Evolutionary conservation across 75 land plant genomes (phyloP), one percentile per base, ranked within the genome.

Genomic region (Azolla pinnata): DNA sequence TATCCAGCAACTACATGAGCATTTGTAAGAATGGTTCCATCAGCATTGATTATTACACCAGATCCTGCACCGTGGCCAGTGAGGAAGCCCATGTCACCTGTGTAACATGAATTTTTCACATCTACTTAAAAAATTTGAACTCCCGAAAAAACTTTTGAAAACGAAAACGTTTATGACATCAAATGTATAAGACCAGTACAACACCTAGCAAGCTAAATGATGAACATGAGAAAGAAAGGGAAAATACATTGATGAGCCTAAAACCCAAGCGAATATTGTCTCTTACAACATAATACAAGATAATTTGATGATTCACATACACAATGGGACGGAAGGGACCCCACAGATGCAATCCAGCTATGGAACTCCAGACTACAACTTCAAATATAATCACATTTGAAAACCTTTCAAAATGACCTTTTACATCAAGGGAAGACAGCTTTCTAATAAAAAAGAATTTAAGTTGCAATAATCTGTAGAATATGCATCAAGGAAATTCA

Each of bases 21-120:
- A 80, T 87, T 88, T 44, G 97, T 91, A 62, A 91, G 68, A 40
- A 91, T 88, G 16, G 93, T 91, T 17, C 97, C 97, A 84, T 91
- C 78, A 10, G 83, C 30, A 59, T 84, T 63, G 30, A 91, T 84
- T 49, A 91, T 84, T 4, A 84, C 83, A 49, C 97, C 97, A 16
- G 89, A 88, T 0, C 95, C 97, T 23, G 81, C 68, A 54, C 84
- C 67, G 45, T 67, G 75, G 31, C 80, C 89, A 19, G 69, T 19
- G 46, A 62, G 51, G 57, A 88, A 31, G 17, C 83, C 78, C 57
- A 45, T 40, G 56, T 67, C 52, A 49, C 80, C 97, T 91, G 58
- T n/a, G n/a, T n/a, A n/a, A n/a, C n/a, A n/a, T n/a, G n/a, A n/a
- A n/a, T n/a, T n/a, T n/a, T n/a, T n/a, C n/a, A n/a, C n/a, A n/a